These are phyloP conservation scores for Tillandsia fasciculata DNA, from an alignment of 176 grass and related monocot genomes.

Conservation along the genomic window DNA sequence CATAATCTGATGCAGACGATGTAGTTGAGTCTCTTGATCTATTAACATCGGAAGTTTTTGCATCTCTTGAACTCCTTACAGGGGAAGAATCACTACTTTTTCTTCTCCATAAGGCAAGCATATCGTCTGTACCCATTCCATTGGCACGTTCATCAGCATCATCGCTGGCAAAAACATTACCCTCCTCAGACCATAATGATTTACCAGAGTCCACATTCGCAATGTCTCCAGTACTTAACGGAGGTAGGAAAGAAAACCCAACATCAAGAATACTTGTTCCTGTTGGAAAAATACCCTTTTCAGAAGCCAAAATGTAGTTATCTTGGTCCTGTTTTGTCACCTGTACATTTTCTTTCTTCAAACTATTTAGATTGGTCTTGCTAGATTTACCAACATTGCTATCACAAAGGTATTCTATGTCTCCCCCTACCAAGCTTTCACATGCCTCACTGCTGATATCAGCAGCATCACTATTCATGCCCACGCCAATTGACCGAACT, in stretches of 20 bases:
- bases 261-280: slow-evolving; percentile 30
- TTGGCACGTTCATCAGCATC: slow-evolving; percentile 57
- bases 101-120: slow-evolving; percentile 86
- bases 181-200: slow-evolving; percentile 53
- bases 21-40: slow-evolving; percentile 74
- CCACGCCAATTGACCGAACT: slow-evolving; percentile 21
- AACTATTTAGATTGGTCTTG: background rate
- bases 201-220: slow-evolving; percentile 42
- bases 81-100: slow-evolving; percentile 66
- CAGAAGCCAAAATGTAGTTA: slow-evolving; percentile 27
- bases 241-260: slow-evolving; percentile 83
- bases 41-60: slow-evolving; percentile 62
- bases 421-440: slow-evolving; percentile 9
- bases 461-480: slow-evolving; percentile 22
- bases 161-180: slow-evolving; percentile 31
- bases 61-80: slow-evolving; percentile 60
- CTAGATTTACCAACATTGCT: slow-evolving; percentile 36
- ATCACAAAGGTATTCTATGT: slow-evolving; percentile 23
- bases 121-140: slow-evolving; percentile 62
- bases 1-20: slow-evolving; percentile 46
- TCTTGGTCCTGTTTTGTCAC: slow-evolving; percentile 38
- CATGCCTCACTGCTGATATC: slow-evolving; percentile 13
- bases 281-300: slow-evolving; percentile 35
- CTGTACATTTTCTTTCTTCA: slow-evolving; percentile 20
- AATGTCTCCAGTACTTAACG: slow-evolving; percentile 39